phyloP scores from a whole-genome alignment of 257 asterid species.

The Rehmannia glutinosa region DNA sequence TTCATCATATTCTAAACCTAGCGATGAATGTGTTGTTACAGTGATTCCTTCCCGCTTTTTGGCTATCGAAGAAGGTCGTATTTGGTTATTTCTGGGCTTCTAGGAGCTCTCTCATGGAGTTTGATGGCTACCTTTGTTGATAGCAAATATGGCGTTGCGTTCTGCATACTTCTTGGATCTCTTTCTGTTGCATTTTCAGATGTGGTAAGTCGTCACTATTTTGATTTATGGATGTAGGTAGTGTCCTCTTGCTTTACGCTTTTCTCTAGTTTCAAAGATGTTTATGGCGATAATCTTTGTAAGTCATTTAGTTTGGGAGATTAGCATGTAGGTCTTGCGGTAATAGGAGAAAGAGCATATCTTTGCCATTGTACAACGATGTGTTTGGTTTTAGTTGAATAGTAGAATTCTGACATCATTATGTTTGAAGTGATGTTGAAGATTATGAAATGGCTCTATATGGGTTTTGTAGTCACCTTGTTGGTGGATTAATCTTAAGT shows the following conservation, averaged over 20 bases:
- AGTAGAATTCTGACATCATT: background rate
- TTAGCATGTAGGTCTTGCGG: no score
- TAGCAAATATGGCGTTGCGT: conserved; percentile 73
- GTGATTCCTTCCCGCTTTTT: conserved; percentile 88
- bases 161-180: conserved; percentile 80
- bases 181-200: conserved; percentile 91
- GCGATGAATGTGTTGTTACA: conserved; percentile 18
- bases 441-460: background rate
- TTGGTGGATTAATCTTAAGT: background rate
- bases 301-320: background rate
- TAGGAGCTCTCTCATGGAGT: conserved; percentile 90
- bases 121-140: conserved; percentile 82
- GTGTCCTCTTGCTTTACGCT: background rate
- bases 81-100: conserved; percentile 82
- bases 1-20: background rate
- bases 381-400: no score
- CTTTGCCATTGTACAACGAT: no score
- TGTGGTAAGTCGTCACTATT: conserved; percentile 56
- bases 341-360: no score
- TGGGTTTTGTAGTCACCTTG: background rate
- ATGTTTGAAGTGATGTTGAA: background rate
- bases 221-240: background rate
- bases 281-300: background rate
- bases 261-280: background rate
- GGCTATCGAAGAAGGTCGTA: conserved; percentile 96